phyloP scores from a whole-genome alignment of 2,329 filamentous ascomycete genomes.

The Colletotrichum kahawae region DNA sequence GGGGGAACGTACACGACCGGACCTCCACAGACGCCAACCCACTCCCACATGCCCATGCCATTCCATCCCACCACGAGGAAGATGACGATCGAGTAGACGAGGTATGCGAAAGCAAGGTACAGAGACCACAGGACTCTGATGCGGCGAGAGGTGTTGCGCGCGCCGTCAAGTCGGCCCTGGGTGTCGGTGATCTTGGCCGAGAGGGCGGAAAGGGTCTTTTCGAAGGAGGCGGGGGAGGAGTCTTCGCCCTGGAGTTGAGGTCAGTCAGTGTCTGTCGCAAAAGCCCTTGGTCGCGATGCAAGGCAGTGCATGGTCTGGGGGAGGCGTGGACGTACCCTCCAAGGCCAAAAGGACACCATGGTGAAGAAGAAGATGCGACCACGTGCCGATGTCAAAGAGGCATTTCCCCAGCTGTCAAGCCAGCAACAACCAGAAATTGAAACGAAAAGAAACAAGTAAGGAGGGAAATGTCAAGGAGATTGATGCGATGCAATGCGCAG shows the following conservation, averaged over 20 bases:
- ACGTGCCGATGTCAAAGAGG: slow-evolving; percentile 14
- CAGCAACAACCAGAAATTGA: not conserved
- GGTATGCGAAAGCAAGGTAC: slow-evolving; percentile 89
- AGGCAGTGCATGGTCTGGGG: not conserved
- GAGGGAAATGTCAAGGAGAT: not conserved
- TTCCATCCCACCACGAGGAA: slow-evolving; percentile 84
- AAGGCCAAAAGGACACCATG: slow-evolving; percentile 90
- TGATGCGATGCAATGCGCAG: not conserved
- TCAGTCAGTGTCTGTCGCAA: not conserved
- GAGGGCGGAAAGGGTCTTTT: slow-evolving; percentile 85
- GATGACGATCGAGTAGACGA: slow-evolving; percentile 83
- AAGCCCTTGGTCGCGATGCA: not conserved
- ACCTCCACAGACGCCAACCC: slow-evolving; percentile 77
- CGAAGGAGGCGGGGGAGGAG: slow-evolving; percentile 88
- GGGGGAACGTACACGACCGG: slow-evolving; percentile 70
- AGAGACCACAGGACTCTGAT: slow-evolving; percentile 87
- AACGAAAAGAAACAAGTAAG: not conserved
- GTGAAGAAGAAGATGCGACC: slow-evolving; percentile 11
- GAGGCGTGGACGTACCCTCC: slow-evolving; percentile 62
- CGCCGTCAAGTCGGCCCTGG: slow-evolving; percentile 74
- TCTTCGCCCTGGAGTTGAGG: slow-evolving; percentile 65
- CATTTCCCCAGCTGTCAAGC: slow-evolving; percentile 5
- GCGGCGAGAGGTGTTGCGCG: slow-evolving; percentile 75
- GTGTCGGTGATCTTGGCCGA: slow-evolving; percentile 81
- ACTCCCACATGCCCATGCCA: slow-evolving; percentile 79